Evolutionary conservation across 129 eudicot species (phyloP), one percentile per base, ranked within the genome.

Genomic region (Flaveria robusta): DNA sequence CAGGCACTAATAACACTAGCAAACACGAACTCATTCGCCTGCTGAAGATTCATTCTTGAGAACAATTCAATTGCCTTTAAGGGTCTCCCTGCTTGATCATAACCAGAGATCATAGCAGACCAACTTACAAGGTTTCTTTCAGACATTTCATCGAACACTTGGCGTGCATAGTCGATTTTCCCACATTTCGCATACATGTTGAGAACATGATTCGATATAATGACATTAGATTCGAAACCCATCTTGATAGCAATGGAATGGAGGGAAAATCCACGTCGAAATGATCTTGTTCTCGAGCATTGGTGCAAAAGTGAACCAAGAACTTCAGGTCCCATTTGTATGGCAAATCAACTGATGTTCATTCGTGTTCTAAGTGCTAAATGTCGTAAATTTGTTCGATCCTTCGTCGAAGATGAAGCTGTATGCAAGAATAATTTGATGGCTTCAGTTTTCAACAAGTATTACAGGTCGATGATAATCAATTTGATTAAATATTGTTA

Each of bases 81-180:
- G 1, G 86, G 74, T 19, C 78, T 79, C 8, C 81, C 82, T 0
- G 85, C 78, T 45, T 85, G 96, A 64, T 89, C 83, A 54, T 87
- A 89, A 54, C 97, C 96, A n/a, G 96, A 87, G n/a, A 89, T 82
- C 88, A 89, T 86, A 73, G 93, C 86, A 26, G 96, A 86, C 97
- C 97, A 92, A 18, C 86, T 83, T 23, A 92, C 91, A 29, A 89
- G 66, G 75, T 89, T 92, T 84, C 87, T 83, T 12, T 89, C 72
- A 50, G 91, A 54, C 93, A 92, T 89, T 29, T 84, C 84, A 13
- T 85, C 91, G 13, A 92, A 92, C 84, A 92, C 12, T 27, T 85
- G 75, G 75, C 73, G 85, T 18, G 97, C 92, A 3, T 14, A 62
- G 13, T 79, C 77, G 3, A 84, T 51, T 7, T 47, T 74, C 0